A percentile compares a stretch with the other conserved stretches of the same genome.
Evolutionary conservation across 148 eudicot species (phyloP).

Genomic region (Cornus florida): DNA sequence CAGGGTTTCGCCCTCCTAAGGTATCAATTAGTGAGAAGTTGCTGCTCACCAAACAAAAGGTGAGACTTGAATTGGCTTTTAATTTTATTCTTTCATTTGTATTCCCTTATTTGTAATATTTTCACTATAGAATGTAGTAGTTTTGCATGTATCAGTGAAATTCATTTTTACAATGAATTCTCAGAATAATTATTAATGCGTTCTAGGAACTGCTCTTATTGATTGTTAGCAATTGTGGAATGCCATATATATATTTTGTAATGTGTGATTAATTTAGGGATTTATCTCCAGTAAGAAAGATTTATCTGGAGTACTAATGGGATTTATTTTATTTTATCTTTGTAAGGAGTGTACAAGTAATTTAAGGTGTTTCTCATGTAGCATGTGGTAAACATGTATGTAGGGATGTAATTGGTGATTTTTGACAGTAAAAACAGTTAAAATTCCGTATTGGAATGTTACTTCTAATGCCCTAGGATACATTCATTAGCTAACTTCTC

Average conservation of each 20-base stretch:
- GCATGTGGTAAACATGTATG: no score
- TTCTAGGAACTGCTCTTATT: not conserved
- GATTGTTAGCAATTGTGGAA: not conserved
- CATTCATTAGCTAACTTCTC: no score
- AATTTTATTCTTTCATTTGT: not conserved
- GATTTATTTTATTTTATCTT: no score
- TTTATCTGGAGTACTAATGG: not conserved
- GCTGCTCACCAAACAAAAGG: constrained; percentile 57
- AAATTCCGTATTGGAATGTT: no score
- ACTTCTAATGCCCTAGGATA: no score
- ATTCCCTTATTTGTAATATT: not conserved
- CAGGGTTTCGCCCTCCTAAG: constrained; percentile 64
- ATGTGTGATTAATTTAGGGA: constrained; percentile 3
- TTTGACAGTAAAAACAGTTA: no score
- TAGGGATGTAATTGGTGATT: no score
- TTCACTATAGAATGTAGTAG: not conserved
- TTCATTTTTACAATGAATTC: not conserved
- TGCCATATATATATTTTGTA: not conserved
- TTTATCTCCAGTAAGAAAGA: not conserved
- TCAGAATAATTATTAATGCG: not conserved
- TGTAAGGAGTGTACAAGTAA: not conserved
- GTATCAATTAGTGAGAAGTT: constrained; percentile 66
- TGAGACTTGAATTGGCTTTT: constrained; percentile 21
- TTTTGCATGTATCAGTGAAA: no score
- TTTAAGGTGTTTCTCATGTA: not conserved